These are phyloP conservation scores for Lentinus tigrinus DNA, from an alignment of 768 basidiomycete species.

Conservation along the genomic window DNA sequence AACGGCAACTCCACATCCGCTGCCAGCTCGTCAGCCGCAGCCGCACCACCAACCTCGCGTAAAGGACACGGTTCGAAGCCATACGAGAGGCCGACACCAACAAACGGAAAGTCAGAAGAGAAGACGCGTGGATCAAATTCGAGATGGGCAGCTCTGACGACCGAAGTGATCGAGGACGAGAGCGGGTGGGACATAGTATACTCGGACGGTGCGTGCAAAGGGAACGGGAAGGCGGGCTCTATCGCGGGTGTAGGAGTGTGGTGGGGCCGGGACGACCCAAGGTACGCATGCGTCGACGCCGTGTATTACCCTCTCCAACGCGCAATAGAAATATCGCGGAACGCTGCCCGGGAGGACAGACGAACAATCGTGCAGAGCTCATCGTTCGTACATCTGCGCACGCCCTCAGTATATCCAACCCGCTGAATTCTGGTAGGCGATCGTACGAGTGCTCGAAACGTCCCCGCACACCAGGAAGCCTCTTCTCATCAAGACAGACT, in stretches of 20 bases:
- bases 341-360: slow-evolving; percentile 79
- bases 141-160: slow-evolving; percentile 8
- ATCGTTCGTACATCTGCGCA: no score
- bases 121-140: background rate
- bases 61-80: background rate
- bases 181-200: slow-evolving; percentile 57
- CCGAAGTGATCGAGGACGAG: slow-evolving; percentile 24
- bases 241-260: slow-evolving; percentile 87
- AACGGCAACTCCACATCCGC: no score
- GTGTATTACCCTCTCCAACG: no score
- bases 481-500: slow-evolving; percentile 83
- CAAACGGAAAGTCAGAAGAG: background rate
- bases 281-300: slow-evolving; percentile 39
- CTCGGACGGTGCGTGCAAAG: slow-evolving; percentile 83
- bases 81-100: background rate
- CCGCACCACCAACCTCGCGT: background rate
- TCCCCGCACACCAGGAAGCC: slow-evolving; percentile 53
- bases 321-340: slow-evolving; percentile 76
- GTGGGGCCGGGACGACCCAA: slow-evolving; percentile 71
- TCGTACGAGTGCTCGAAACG: slow-evolving; percentile 79
- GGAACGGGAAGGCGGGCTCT: slow-evolving; percentile 69
- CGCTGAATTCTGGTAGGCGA: no score
- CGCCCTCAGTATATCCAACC: slow-evolving; percentile 5
- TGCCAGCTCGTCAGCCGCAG: background rate
- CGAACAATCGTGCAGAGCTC: slow-evolving; percentile 87